Evolutionary conservation across 202 grass and related monocot genomes (phyloP), one percentile per base, ranked within the genome.

Genomic region (Setaria italica): DNA sequence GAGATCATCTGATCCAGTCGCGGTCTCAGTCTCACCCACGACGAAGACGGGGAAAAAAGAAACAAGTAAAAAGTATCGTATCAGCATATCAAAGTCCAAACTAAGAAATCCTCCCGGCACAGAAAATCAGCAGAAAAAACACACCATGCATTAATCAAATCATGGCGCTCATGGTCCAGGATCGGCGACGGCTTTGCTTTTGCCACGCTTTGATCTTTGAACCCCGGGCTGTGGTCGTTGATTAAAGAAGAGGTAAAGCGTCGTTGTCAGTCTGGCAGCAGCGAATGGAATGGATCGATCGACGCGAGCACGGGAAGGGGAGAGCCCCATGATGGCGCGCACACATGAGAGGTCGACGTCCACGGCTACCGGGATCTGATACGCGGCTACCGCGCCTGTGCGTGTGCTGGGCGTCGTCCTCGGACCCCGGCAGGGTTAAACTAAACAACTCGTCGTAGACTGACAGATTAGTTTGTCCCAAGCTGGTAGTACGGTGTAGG

Each of bases 381-480:
- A 80, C 76, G 62, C 82, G 51, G 79, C 69, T 9, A 37, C 57
- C 73, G 80, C 72, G 74, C 82, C 57, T 79, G 80, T 83, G 73
- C 82, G 32, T 67, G 34, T 65, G 29, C 77, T 13, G 42, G 50
- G 32, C 68, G 15, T 85, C 64, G 87, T 89, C 25, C 25, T 25
- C 25, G 25, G 25, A 25, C 70, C 62, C 76, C 74, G 60, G 20
- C n/a, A 4, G 34, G 70, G 21, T 71, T 70, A 51, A 76, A 46
- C 9, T 77, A 51, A 81, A 80, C 47, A 81, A 13, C 17, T 42
- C 14, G 3, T 3, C 21, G 2, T 6, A 47, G 17, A 46, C 30
- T 13, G 60, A 80, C 39, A 9, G 70, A 69, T 74, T 85, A 46
- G 16, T 62, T 89, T 82, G 79, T 64, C 21, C 55, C 77, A 64